These are phyloP conservation scores for Eimeria praecox DNA, from an alignment of 169 alveolate genomes.

Conservation along the genomic window DNA sequence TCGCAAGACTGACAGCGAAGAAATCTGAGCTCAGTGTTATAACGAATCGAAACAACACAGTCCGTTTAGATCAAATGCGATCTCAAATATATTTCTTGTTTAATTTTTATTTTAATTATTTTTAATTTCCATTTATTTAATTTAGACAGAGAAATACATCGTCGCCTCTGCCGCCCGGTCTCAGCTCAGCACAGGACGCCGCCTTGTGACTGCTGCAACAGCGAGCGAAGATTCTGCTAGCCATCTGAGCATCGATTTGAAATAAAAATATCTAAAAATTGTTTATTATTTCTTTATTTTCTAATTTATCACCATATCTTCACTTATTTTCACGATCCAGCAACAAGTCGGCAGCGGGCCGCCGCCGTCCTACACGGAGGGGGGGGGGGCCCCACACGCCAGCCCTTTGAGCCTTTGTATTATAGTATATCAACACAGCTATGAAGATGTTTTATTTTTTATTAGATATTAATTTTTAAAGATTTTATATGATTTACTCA, in stretches of 20 bases:
- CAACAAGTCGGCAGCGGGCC: conserved; percentile 24
- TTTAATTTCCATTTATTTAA: neutral
- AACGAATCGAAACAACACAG: neutral
- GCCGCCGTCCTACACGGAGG: neutral
- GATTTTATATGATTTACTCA: no score
- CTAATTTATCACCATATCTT: neutral
- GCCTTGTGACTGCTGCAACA: neutral
- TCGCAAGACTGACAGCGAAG: neutral
- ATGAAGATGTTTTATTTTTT: no score
- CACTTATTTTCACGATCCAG: neutral
- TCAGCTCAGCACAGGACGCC: neutral
- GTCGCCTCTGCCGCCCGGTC: conserved; percentile 1
- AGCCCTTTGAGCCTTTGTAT: no score
- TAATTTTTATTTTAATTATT: neutral
- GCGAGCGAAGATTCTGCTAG: neutral
- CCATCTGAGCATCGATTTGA: neutral
- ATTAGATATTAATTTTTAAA: no score
- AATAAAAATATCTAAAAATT: neutral
- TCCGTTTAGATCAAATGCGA: neutral
- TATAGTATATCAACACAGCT: no score
- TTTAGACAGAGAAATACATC: conserved; percentile 15
- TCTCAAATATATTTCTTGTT: neutral
- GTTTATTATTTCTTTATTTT: neutral
- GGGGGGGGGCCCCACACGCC: no score
- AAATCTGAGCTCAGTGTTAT: neutral